Percentiles rank a stretch among this genome's conserved stretches.
Evolutionary conservation across 352 stramenopile species (phyloP).

Genomic region (Lagenidium sp.): DNA sequence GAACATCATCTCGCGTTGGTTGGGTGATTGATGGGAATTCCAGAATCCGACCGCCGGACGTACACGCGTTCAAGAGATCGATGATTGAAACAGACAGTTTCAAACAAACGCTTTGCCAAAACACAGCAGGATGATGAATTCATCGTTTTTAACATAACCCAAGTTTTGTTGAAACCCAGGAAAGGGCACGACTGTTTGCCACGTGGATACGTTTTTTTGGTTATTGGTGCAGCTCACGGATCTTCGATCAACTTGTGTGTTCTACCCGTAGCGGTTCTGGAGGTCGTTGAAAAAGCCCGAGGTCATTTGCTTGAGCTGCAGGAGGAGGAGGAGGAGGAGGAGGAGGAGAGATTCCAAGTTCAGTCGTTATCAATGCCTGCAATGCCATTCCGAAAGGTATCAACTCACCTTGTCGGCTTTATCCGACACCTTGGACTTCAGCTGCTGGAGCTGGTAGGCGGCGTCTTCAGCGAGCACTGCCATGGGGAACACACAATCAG

Average conservation of each 20-base stretch:
- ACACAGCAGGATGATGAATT: too few relatives aligned
- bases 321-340: background rate
- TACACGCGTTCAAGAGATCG: slow-evolving; percentile 12
- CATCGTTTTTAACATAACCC: too few relatives aligned
- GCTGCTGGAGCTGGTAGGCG: slow-evolving; percentile 75
- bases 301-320: slow-evolving; percentile 85
- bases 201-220: background rate
- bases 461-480: slow-evolving; percentile 64
- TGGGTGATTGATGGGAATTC: slow-evolving; percentile 6
- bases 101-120: too few relatives aligned
- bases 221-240: background rate
- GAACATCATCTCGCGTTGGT: slow-evolving; percentile 33
- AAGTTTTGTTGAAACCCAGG: too few relatives aligned
- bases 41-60: slow-evolving; percentile 10
- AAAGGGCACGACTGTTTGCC: too few relatives aligned
- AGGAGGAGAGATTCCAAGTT: background rate
- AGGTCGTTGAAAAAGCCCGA: slow-evolving; percentile 84
- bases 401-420: slow-evolving; percentile 65
- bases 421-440: slow-evolving; percentile 78
- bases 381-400: slow-evolving; percentile 1
- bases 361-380: background rate
- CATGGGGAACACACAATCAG: background rate
- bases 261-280: slow-evolving; percentile 59
- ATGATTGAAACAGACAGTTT: too few relatives aligned
- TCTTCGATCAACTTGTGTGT: background rate